phyloP scores from a whole-genome alignment of 306 rosid species.

The Hylodesmum podocarpum region DNA sequence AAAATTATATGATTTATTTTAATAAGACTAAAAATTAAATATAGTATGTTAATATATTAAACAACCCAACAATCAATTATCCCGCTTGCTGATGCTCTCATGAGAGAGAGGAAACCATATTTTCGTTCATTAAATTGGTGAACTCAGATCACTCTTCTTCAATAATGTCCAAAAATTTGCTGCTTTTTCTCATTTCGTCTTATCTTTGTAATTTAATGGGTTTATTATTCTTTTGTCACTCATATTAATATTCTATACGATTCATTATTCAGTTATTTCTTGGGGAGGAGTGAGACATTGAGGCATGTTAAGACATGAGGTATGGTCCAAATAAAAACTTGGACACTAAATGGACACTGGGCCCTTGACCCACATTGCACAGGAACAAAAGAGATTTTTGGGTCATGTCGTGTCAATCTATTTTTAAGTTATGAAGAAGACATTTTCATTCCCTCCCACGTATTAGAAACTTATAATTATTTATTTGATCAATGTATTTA shows the following conservation, averaged over 20 bases:
- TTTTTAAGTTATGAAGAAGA: background rate
- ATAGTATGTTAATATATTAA: no score
- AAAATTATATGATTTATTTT: no score
- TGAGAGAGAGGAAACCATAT: background rate
- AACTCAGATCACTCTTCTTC: background rate
- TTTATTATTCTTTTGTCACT: background rate
- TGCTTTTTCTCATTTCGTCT: background rate
- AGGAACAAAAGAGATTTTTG: background rate
- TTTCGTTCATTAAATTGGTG: background rate
- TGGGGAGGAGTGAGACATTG: background rate
- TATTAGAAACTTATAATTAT: no score
- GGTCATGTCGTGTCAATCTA: background rate
- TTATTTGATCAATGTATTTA: no score
- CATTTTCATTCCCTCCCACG: no score
- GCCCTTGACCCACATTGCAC: background rate
- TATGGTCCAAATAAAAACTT: background rate
- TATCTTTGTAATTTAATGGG: background rate
- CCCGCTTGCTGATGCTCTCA: no score
- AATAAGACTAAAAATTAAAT: no score
- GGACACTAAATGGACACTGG: background rate
- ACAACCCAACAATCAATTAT: no score
- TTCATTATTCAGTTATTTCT: background rate
- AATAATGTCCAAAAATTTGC: background rate
- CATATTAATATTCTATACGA: background rate
- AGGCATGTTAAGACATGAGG: background rate